These are phyloP conservation scores for Penicillium subrubescens DNA, from an alignment of 495 filamentous ascomycete genomes.

Conservation along the genomic window DNA sequence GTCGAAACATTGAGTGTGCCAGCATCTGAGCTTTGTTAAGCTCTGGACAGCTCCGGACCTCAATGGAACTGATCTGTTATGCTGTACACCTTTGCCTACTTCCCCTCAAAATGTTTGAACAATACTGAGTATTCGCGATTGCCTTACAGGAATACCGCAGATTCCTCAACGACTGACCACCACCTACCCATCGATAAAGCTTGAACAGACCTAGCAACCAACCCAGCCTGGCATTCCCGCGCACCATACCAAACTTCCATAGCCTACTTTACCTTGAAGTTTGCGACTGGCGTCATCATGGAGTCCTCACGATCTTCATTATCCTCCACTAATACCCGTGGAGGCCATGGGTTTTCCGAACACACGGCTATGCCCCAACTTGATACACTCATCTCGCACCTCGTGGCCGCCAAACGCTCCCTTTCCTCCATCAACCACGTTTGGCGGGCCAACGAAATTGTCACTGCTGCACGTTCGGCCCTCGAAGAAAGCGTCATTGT, in stretches of 20 bases:
- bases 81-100: not conserved
- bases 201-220: not conserved
- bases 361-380: constrained; percentile 35
- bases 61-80: not conserved
- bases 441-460: constrained; percentile 84
- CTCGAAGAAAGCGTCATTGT: constrained; percentile 81
- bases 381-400: constrained; percentile 76
- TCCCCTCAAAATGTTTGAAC: not conserved
- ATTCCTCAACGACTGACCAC: not conserved
- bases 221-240: not conserved
- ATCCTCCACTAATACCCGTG: not conserved
- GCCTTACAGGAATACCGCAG: not conserved
- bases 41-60: not conserved
- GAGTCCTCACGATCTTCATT: constrained; percentile 1
- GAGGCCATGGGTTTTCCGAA: not conserved
- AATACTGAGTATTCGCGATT: not conserved
- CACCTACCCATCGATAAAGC: not conserved
- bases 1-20: not conserved
- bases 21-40: not conserved
- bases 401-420: constrained; percentile 87
- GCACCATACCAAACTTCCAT: not conserved
- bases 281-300: not conserved
- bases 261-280: not conserved
- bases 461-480: constrained; percentile 70
- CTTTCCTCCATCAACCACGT: constrained; percentile 85